Evolutionary conservation across 805 yeast species (phyloP).

Genomic region (Candida odintsovae): DNA sequence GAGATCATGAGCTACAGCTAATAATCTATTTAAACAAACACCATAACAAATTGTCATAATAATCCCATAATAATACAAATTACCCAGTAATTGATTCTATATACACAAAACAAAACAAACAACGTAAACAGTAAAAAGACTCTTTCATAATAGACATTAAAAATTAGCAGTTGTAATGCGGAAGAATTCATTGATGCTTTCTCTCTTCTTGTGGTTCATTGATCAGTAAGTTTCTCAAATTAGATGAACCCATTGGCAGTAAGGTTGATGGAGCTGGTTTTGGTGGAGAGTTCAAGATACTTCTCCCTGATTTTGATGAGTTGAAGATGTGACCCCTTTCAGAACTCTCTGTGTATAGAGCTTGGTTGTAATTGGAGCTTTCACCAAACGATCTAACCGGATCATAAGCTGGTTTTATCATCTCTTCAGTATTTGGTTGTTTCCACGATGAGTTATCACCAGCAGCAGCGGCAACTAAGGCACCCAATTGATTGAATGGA

Average conservation of each 20-base stretch:
- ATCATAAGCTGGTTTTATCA: neutral
- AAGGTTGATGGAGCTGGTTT: neutral
- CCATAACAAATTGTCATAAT: neutral
- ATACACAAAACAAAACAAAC: neutral
- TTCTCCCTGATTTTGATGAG: slow-evolving; percentile 3
- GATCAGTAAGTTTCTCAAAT: slow-evolving; percentile 2
- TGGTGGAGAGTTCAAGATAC: slow-evolving; percentile 10
- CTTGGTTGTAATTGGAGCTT: slow-evolving; percentile 6
- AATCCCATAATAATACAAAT: neutral
- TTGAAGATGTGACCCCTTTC: slow-evolving; percentile 3
- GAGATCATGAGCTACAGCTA: too few species aligned
- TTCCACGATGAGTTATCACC: slow-evolving; percentile 4
- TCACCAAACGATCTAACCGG: slow-evolving; percentile 4
- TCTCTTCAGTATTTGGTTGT: neutral
- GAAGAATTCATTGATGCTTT: neutral
- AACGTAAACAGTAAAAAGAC: neutral
- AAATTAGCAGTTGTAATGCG: neutral
- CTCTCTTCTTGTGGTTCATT: neutral
- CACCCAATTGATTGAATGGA: slow-evolving; percentile 17
- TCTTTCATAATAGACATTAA: neutral
- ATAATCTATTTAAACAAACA: neutral
- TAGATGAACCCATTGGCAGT: slow-evolving; percentile 4
- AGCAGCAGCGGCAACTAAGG: slow-evolving; percentile 23
- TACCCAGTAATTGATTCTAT: neutral
- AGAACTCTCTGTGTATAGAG: slow-evolving; percentile 15